Conservation (phyloP, 257 asterid genomes). For the Henckelia pumila region DNA sequence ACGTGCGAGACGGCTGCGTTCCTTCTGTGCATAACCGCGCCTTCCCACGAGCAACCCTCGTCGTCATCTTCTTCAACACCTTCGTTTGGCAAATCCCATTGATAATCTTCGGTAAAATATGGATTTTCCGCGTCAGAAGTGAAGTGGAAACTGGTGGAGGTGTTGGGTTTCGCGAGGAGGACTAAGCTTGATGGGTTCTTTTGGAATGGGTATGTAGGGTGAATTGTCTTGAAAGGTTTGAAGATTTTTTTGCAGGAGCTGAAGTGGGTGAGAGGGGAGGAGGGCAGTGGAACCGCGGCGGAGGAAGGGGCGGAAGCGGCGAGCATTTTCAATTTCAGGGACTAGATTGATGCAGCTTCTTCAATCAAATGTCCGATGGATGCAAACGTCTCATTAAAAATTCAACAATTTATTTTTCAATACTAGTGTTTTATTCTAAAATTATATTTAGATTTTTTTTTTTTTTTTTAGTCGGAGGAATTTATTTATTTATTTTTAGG, state of each 20-base stretch:
- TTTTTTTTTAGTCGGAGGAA: neutral
- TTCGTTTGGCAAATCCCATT: conserved; percentile 33
- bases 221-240: conserved; percentile 21
- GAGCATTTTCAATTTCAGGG: conserved; percentile 43
- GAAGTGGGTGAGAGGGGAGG: conserved; percentile 23
- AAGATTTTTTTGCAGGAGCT: conserved; percentile 16
- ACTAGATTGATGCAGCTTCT: neutral
- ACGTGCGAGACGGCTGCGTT: conserved; percentile 58
- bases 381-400: too few relatives aligned
- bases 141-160: conserved; percentile 23
- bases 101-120: conserved; percentile 2
- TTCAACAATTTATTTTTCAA: too few relatives aligned
- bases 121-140: conserved; percentile 18
- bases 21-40: conserved; percentile 62
- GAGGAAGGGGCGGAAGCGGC: conserved; percentile 27
- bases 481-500: too few relatives aligned
- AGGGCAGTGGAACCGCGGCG: conserved; percentile 25
- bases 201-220: conserved; percentile 11
- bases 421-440: too few relatives aligned
- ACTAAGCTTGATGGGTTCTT: conserved; percentile 25
- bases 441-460: too few relatives aligned
- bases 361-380: neutral
- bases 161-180: conserved; percentile 26
- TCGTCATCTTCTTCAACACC: conserved; percentile 33
- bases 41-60: conserved; percentile 73